Percentiles rank a stretch among this genome's conserved stretches.
Conservation (phyloP, 2,329 filamentous ascomycete species). For the Penicillium sp. region DNA sequence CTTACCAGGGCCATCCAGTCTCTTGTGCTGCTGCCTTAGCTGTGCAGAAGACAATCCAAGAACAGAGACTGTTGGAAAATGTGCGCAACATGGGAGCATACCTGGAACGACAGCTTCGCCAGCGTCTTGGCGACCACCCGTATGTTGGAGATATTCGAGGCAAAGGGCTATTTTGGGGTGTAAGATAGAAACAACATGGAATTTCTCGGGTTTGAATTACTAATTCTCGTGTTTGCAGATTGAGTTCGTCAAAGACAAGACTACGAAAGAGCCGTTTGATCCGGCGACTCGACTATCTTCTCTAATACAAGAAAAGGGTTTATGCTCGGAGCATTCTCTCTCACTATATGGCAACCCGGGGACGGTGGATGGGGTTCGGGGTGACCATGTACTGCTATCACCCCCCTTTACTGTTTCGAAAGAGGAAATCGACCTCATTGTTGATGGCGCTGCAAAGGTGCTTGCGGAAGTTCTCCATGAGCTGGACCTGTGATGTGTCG, state of each 20-base stretch:
- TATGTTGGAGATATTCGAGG: conserved; percentile 61
- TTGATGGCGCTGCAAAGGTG: conserved; percentile 52
- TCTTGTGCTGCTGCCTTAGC: conserved; percentile 61
- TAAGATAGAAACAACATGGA: conserved; percentile 31
- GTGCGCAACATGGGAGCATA: conserved; percentile 54
- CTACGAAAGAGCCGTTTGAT: conserved; percentile 56
- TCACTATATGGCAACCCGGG: conserved; percentile 65
- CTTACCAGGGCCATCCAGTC: conserved; percentile 62
- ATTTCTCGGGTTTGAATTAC: background rate
- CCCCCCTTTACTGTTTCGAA: conserved; percentile 66
- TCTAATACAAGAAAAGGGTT: conserved; percentile 53
- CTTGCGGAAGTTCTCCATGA: conserved; percentile 34
- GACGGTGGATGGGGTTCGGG: conserved; percentile 57
- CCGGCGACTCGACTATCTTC: conserved; percentile 47
- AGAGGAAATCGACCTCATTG: conserved; percentile 58
- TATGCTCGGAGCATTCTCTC: conserved; percentile 48
- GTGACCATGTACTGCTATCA: conserved; percentile 70
- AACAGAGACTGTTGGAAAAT: conserved; percentile 60
- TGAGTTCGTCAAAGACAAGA: conserved; percentile 59
- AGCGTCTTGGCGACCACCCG: conserved; percentile 45
- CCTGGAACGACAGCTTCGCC: conserved; percentile 44
- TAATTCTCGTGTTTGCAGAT: conserved; percentile 34
- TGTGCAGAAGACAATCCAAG: conserved; percentile 59
- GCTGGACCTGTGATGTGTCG: background rate
- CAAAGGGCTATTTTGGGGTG: conserved; percentile 59